Evolutionary conservation across 2,329 filamentous ascomycete species (phyloP).

Genomic region (Alternaria rosae): DNA sequence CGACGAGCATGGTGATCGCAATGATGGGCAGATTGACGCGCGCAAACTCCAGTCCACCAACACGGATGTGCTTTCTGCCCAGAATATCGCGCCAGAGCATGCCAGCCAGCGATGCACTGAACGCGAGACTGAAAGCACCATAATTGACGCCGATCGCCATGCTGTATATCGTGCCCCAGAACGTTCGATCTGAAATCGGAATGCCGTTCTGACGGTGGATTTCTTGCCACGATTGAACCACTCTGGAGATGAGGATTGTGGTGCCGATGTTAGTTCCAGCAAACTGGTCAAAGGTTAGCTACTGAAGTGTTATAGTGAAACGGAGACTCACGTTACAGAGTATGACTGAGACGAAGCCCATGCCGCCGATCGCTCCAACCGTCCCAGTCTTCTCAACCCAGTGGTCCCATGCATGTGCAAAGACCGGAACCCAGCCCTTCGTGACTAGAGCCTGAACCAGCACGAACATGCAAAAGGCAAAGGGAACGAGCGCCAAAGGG

Average conservation of each 20-base stretch:
- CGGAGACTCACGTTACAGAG: slow-evolving; percentile 70
- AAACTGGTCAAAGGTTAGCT: slow-evolving; percentile 60
- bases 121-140: slow-evolving; percentile 75
- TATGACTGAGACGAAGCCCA: slow-evolving; percentile 75
- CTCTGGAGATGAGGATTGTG: slow-evolving; percentile 73
- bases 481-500: slow-evolving; percentile 72
- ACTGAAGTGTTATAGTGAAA: background rate
- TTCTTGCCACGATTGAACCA: slow-evolving; percentile 72
- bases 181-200: slow-evolving; percentile 68
- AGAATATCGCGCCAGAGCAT: slow-evolving; percentile 77
- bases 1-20: slow-evolving; percentile 70
- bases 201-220: slow-evolving; percentile 61
- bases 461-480: slow-evolving; percentile 77
- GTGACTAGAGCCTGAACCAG: slow-evolving; percentile 76
- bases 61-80: slow-evolving; percentile 70
- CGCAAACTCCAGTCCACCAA: slow-evolving; percentile 70
- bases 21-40: slow-evolving; percentile 75
- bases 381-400: slow-evolving; percentile 75
- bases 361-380: slow-evolving; percentile 72
- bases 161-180: slow-evolving; percentile 74
- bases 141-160: slow-evolving; percentile 80
- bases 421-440: slow-evolving; percentile 77
- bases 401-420: slow-evolving; percentile 76
- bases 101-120: slow-evolving; percentile 75
- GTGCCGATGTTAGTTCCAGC: slow-evolving; percentile 80